Base-by-base conservation (phyloP, 495 filamentous ascomycete species). In the Ramalina intermedia region DNA sequence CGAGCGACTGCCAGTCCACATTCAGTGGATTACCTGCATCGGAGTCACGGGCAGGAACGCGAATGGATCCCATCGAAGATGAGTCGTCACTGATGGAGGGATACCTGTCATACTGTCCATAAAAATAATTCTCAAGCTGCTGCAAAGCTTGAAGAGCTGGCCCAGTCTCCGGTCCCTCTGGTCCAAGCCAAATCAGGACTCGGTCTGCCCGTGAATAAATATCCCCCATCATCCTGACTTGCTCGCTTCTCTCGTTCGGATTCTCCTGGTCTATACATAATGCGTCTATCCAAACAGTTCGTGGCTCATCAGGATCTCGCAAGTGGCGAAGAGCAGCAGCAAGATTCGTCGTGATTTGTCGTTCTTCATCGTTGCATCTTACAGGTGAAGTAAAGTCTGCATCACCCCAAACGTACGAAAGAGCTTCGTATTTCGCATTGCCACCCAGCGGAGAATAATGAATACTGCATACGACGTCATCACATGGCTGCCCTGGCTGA, bases 151-250 rank as follows among this genome's bases (percentile, higher is more conserved):
- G 18, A 23, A 16, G 18, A 16, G 42, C 42, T 27, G n/a, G 24
- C 17, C n/a, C 18, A 27, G 42, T 44, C 6, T 44, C 42, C 17
- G 18, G 18, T 16, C 26, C 18, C 18, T 44, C 42, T 7, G 17
- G 17, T 16, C 46, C 46, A 9, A 48, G 37, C 46, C 46, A 48
- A 13, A 48, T 48, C 18, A 48, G 18, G 21, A 50, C 47, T 33
- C 17, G 43, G 7, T 48, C 16, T 21, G 46, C 46, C 20, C 16
- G 23, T 39, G 14, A 37, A 26, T 48, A 48, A n/a, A 48, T 38
- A n/a, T 33, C 16, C 6, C 46, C 46, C 46, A 48, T 48, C n/a
- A 48, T 17, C 26, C 13, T 48, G 16, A 48, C 46, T 41, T 48
- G 46, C 37, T 37, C 17, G 37, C 26, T 39, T 23, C 46, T 23